Evolutionary conservation across 106 monocot species (phyloP).

Genomic region (Platanthera zijinensis): DNA sequence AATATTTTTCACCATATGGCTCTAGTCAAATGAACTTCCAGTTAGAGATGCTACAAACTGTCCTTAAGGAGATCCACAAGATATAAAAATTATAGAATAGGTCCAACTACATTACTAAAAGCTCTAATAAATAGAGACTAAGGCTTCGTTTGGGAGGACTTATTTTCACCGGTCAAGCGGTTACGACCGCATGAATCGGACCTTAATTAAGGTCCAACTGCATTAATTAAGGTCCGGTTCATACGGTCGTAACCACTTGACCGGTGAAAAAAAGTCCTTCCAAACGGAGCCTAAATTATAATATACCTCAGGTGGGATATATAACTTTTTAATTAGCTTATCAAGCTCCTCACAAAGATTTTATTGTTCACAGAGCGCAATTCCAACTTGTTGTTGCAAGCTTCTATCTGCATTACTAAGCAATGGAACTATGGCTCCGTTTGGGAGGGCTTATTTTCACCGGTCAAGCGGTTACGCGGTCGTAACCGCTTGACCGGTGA

Average conservation of each 20-base stretch:
- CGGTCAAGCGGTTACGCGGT: too few relatives aligned
- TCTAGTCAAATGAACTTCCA: slow-evolving; percentile 77
- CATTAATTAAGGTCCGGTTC: too few relatives aligned
- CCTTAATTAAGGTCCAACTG: too few relatives aligned
- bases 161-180: too few relatives aligned
- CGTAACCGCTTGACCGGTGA: too few relatives aligned
- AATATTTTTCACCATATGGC: slow-evolving; percentile 62
- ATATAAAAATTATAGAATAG: background rate
- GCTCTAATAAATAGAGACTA: background rate
- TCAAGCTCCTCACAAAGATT: slow-evolving; percentile 84
- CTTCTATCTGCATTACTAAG: slow-evolving; percentile 68
- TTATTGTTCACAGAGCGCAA: slow-evolving; percentile 79
- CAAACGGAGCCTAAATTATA: too few relatives aligned
- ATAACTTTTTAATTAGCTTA: slow-evolving; percentile 56
- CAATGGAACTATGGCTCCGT: background rate
- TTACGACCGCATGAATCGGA: too few relatives aligned
- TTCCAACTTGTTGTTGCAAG: slow-evolving; percentile 88
- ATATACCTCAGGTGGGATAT: slow-evolving; percentile 65
- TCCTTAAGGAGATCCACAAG: slow-evolving; percentile 14
- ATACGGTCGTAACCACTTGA: too few relatives aligned
- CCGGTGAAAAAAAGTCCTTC: too few relatives aligned
- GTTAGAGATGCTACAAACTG: slow-evolving; percentile 74
- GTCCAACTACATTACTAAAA: background rate
- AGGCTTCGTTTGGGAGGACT: too few relatives aligned
- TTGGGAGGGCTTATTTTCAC: too few relatives aligned